Evolutionary conservation across 1,139 yeast genomes (phyloP).

Genomic region (Debaryomycetaceae sp.): DNA sequence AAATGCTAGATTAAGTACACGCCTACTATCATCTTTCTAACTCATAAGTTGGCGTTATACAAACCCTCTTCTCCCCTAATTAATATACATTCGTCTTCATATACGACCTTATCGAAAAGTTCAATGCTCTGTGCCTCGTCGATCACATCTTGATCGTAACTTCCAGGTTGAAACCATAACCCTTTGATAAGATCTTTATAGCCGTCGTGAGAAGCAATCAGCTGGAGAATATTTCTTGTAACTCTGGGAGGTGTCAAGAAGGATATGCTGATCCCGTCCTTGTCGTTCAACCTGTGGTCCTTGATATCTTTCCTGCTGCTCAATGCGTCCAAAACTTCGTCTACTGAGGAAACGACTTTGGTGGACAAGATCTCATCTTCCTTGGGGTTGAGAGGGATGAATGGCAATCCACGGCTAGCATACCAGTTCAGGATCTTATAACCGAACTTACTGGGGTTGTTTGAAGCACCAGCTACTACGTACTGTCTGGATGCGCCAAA

Average conservation of each 20-base stretch:
- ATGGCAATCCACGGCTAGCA: slow-evolving; percentile 52
- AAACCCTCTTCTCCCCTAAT: slow-evolving; percentile 65
- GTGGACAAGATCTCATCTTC: slow-evolving; percentile 44
- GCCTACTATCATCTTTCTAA: neutral
- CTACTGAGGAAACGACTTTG: slow-evolving; percentile 34
- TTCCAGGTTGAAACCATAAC: slow-evolving; percentile 84
- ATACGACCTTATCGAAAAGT: slow-evolving; percentile 44
- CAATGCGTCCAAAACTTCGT: slow-evolving; percentile 28
- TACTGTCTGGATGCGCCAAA: slow-evolving; percentile 53
- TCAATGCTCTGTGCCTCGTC: slow-evolving; percentile 36
- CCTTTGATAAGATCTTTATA: slow-evolving; percentile 43
- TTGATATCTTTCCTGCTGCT: slow-evolving; percentile 20
- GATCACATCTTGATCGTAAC: slow-evolving; percentile 56
- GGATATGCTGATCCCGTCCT: slow-evolving; percentile 51
- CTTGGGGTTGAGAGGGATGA: slow-evolving; percentile 64
- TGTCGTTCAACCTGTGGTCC: slow-evolving; percentile 21
- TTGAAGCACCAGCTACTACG: slow-evolving; percentile 74
- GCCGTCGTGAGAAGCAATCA: slow-evolving; percentile 29
- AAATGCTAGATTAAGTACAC: slow-evolving; percentile 31
- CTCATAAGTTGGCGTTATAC: slow-evolving; percentile 25
- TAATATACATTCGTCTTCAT: slow-evolving; percentile 65
- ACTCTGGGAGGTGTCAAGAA: slow-evolving; percentile 74
- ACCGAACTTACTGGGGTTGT: slow-evolving; percentile 65
- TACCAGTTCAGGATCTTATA: slow-evolving; percentile 72
- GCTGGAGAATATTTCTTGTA: slow-evolving; percentile 46